phyloP scores from a whole-genome alignment of 1,284 basidiomycete genomes.

The Rhizoctonia solani region DNA sequence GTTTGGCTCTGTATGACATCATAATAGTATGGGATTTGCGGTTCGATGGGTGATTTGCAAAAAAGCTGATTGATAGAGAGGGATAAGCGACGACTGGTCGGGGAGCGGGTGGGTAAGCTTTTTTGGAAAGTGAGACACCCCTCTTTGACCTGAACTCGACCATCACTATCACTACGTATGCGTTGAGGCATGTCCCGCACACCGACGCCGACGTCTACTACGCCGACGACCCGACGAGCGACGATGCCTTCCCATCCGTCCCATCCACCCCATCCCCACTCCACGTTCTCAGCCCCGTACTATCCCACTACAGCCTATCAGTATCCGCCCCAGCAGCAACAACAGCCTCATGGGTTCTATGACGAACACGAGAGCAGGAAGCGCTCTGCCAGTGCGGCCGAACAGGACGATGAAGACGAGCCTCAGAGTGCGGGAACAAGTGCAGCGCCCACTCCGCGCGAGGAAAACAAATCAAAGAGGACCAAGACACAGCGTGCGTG shows the following conservation, averaged over 20 bases:
- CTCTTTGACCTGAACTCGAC: not conserved
- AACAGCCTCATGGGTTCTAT: not conserved
- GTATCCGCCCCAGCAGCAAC: constrained; percentile 4
- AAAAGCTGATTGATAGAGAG: constrained; percentile 10
- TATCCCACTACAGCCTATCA: constrained; percentile 8
- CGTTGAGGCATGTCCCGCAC: constrained; percentile 25
- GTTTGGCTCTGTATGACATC: constrained; percentile 33
- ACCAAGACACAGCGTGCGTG: constrained; percentile 91
- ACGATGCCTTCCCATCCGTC: not conserved
- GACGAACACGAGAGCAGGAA: constrained; percentile 30
- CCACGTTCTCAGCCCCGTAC: constrained; percentile 18
- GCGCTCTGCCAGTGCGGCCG: constrained; percentile 27
- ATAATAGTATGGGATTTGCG: constrained; percentile 12
- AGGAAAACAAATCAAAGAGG: constrained; percentile 63
- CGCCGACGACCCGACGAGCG: not conserved
- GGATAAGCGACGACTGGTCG: constrained; percentile 34
- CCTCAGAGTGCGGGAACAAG: constrained; percentile 16
- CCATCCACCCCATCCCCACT: too few species aligned
- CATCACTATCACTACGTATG: too few species aligned
- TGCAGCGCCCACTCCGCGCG: constrained; percentile 40
- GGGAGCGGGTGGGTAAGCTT: too few species aligned
- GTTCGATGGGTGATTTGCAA: not conserved
- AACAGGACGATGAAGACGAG: constrained; percentile 30
- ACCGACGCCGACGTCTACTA: constrained; percentile 25
- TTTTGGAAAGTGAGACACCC: not conserved